A percentile compares a stretch with the other conserved stretches of the same genome.
Evolutionary conservation across 1,284 basidiomycete species (phyloP).

Genomic region (Tilletiopsis washingtonensis): DNA sequence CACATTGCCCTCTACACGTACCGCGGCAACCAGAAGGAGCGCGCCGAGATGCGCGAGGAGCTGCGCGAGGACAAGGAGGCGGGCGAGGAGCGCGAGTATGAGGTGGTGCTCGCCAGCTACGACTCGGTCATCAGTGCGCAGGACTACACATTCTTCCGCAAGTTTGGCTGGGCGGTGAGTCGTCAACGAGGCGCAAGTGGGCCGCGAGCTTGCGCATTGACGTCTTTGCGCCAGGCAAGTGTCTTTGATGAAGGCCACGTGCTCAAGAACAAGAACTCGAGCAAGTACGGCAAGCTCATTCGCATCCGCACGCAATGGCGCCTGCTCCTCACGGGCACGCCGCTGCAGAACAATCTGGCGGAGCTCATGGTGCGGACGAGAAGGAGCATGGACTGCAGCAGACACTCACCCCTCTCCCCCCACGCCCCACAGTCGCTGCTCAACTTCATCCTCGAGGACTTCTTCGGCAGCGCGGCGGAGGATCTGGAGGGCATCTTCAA

Average conservation of each 20-base stretch:
- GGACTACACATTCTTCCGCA: slow-evolving; percentile 80
- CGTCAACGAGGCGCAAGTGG: slow-evolving; percentile 92
- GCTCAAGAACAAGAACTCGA: slow-evolving; percentile 92
- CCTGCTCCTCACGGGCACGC: slow-evolving; percentile 87
- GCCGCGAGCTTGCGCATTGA: too few species aligned
- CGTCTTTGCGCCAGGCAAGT: too few species aligned
- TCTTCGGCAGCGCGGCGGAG: slow-evolving; percentile 68
- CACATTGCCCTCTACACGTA: slow-evolving; percentile 78
- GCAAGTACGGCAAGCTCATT: slow-evolving; percentile 82
- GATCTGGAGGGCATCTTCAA: slow-evolving; percentile 92
- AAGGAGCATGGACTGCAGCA: too few species aligned
- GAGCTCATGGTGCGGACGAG: too few species aligned
- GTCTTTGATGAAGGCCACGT: slow-evolving; percentile 94
- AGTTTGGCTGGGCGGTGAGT: slow-evolving; percentile 40
- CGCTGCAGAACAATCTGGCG: slow-evolving; percentile 73
- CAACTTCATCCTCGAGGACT: slow-evolving; percentile 91
- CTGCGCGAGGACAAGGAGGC: slow-evolving; percentile 49
- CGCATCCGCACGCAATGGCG: slow-evolving; percentile 81
- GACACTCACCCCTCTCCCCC: too few species aligned
- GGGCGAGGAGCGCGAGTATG: slow-evolving; percentile 57
- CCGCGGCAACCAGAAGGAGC: slow-evolving; percentile 84
- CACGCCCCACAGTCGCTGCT: too few species aligned
- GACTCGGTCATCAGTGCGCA: slow-evolving; percentile 54
- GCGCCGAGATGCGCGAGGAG: slow-evolving; percentile 66
- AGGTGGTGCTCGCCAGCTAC: slow-evolving; percentile 93